Evolutionary conservation across 2,329 filamentous ascomycete genomes (phyloP).

Genomic region (Fusarium sororula): DNA sequence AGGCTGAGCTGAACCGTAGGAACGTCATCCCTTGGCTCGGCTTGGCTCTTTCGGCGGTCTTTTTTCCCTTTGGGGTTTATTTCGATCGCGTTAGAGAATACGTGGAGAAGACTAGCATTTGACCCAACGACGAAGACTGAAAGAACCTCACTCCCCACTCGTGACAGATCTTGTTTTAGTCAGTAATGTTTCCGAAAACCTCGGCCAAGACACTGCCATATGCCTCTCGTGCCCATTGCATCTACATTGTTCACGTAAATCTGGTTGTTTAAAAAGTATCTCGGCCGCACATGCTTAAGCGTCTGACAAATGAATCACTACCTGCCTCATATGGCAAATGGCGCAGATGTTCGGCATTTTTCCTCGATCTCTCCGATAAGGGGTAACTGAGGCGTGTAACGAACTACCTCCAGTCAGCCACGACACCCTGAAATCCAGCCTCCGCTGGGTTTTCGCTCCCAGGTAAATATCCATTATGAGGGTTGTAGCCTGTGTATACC

Average conservation of each 20-base stretch:
- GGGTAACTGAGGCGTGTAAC: not conserved
- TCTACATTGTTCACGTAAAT: not conserved
- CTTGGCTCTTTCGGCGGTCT: not conserved
- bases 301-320: not conserved
- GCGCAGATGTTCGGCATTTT: not conserved
- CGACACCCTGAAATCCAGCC: not conserved
- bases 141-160: constrained; percentile 10
- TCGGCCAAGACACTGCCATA: constrained; percentile 3
- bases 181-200: constrained; percentile 11
- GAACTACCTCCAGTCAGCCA: not conserved
- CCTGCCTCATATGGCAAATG: not conserved
- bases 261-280: not conserved
- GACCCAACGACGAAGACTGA: not conserved
- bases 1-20: constrained; percentile 27
- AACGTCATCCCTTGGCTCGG: constrained; percentile 1
- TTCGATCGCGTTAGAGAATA: not conserved
- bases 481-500: not conserved
- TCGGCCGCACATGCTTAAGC: constrained; percentile 4
- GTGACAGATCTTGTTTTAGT: not conserved
- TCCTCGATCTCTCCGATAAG: not conserved
- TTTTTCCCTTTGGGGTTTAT: not conserved
- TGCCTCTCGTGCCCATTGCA: not conserved
- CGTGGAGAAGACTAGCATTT: not conserved
- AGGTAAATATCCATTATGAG: not conserved
- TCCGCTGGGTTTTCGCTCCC: not conserved